A percentile compares a stretch with the other conserved stretches of the same genome.
These are phyloP conservation scores for Backusella parvicylindrica DNA, from an alignment of 192 early-diverging fungal species.

Conservation along the genomic window DNA sequence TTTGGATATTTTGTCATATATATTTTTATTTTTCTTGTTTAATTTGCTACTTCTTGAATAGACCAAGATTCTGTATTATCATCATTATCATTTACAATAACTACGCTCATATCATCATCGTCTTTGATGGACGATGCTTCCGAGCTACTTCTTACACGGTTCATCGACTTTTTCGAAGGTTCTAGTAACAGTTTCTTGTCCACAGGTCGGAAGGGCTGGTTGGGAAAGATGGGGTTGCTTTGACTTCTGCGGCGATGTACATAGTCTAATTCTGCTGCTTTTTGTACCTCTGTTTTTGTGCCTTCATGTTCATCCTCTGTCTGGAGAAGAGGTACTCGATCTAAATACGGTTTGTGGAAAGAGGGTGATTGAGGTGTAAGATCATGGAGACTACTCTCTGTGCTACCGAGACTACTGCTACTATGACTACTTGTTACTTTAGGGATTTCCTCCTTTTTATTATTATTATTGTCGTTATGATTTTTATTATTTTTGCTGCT, in stretches of 20 bases:
- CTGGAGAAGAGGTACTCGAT: neutral
- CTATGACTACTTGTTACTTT: neutral
- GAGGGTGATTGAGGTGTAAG: neutral
- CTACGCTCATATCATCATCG: conserved; percentile 26
- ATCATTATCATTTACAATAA: conserved; percentile 20
- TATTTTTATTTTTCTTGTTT: neutral
- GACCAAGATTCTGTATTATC: neutral
- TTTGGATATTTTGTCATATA: neutral
- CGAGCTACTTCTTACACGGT: conserved; percentile 16
- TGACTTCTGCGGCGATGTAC: conserved; percentile 20
- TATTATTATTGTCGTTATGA: neutral
- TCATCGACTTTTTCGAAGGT: neutral
- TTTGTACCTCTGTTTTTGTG: neutral
- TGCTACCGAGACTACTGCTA: neutral
- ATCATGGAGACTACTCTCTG: neutral
- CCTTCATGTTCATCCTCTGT: neutral
- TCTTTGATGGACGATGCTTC: conserved; percentile 23
- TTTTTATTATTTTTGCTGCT: neutral
- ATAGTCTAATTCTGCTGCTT: conserved; percentile 4
- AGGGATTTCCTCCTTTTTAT: neutral
- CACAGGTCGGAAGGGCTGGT: neutral
- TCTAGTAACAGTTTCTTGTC: conserved; percentile 8
- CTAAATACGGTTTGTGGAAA: neutral
- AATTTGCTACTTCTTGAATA: neutral
- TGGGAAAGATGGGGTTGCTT: conserved; percentile 27